Percentiles rank a stretch among this genome's conserved stretches.
phyloP scores from a whole-genome alignment of 768 basidiomycete species.

The Mrakia blollopis region DNA sequence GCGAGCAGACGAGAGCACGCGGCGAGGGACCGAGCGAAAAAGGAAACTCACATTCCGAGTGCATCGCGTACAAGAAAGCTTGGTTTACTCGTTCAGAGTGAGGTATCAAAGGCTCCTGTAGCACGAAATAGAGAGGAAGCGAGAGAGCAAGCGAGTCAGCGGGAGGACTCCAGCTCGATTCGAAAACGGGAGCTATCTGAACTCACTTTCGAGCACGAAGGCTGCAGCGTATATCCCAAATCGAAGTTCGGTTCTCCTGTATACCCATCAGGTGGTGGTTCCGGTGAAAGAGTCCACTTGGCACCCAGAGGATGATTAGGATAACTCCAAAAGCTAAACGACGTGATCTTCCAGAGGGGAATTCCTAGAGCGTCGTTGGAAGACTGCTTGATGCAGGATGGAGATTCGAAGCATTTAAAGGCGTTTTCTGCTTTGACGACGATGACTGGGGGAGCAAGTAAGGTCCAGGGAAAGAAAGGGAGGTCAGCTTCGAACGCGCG shows the following conservation, averaged over 20 bases:
- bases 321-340: neutral
- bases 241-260: constrained; percentile 5
- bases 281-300: neutral
- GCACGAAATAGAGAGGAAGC: neutral
- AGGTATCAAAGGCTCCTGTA: neutral
- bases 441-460: neutral
- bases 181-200: neutral
- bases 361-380: neutral
- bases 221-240: neutral
- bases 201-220: neutral
- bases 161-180: neutral
- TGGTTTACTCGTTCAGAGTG: constrained; percentile 3
- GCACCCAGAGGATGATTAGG: neutral
- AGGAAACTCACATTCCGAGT: neutral
- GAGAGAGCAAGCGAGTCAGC: neutral
- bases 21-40: neutral
- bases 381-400: neutral
- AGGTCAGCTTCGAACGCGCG: neutral
- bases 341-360: neutral
- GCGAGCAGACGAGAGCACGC: neutral
- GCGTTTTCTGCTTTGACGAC: neutral
- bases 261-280: neutral
- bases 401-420: neutral
- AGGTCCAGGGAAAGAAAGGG: neutral
- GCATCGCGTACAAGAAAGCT: constrained; percentile 7